Percentiles rank a stretch among this genome's conserved stretches.
Conservation (phyloP, 257 asterid species). For the Paraleonurus japonicus region DNA sequence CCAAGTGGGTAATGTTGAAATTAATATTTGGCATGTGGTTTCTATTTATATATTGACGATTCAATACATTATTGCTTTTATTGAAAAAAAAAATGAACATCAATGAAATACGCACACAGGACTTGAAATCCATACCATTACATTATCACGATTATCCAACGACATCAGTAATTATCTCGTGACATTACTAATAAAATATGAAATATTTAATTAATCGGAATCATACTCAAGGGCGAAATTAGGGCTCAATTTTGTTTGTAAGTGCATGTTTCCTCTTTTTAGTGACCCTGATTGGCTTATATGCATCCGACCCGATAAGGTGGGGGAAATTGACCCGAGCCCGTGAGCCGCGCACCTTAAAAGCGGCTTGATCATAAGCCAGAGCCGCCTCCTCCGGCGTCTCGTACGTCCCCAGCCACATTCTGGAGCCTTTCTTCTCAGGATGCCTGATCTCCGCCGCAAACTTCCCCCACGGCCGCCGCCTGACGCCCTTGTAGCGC, state of each 20-base stretch:
- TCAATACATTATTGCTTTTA: too few species aligned
- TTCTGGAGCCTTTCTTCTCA: conserved; percentile 31
- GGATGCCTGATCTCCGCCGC: conserved; percentile 54
- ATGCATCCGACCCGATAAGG: conserved; percentile 33
- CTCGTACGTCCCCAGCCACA: conserved; percentile 53
- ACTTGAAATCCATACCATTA: too few species aligned
- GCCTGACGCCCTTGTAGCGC: conserved; percentile 40
- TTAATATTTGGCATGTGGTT: too few species aligned
- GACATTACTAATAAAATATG: too few species aligned
- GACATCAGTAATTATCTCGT: too few species aligned
- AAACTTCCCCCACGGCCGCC: conserved; percentile 54
- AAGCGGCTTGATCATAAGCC: conserved; percentile 49
- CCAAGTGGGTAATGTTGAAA: too few species aligned
- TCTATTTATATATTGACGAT: too few species aligned
- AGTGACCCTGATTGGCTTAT: conserved; percentile 35
- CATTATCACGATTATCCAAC: too few species aligned
- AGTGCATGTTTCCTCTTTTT: background rate
- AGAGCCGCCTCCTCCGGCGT: conserved; percentile 54
- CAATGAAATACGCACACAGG: too few species aligned
- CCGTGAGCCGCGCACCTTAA: conserved; percentile 36
- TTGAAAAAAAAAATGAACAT: too few species aligned
- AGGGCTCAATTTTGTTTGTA: background rate
- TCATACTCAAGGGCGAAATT: too few species aligned
- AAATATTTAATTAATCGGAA: too few species aligned
- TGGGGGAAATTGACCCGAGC: conserved; percentile 47